Conservation (phyloP, 805 yeast species). For the Candida pini region DNA sequence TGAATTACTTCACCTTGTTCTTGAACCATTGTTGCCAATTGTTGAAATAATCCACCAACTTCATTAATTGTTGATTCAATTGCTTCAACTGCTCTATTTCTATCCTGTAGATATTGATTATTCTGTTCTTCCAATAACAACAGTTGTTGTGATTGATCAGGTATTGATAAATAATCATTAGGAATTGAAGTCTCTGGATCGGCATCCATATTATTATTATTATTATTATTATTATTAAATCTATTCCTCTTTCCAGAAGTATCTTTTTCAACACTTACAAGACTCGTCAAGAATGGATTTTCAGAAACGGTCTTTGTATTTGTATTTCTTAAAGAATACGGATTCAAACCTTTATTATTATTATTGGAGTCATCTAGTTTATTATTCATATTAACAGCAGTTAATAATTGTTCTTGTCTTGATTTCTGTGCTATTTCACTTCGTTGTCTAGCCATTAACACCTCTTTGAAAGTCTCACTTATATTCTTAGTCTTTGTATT, state of each 20-base stretch:
- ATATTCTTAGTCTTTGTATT: conserved; percentile 89
- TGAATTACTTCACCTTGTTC: conserved; percentile 97
- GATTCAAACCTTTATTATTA: conserved; percentile 1
- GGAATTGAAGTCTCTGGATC: conserved; percentile 22
- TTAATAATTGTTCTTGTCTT: conserved; percentile 78
- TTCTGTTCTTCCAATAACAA: conserved; percentile 82
- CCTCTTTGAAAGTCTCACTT: conserved; percentile 85
- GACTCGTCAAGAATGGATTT: conserved; percentile 17
- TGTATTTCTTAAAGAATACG: conserved; percentile 4
- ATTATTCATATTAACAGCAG: conserved; percentile 33
- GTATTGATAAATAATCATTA: conserved; percentile 59
- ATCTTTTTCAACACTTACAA: conserved; percentile 21
- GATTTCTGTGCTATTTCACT: conserved; percentile 75
- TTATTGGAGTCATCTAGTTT: conserved; percentile 14
- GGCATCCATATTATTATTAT: conserved; percentile 11
- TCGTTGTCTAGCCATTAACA: conserved; percentile 81
- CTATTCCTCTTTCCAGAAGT: conserved; percentile 31
- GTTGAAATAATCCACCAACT: conserved; percentile 91
- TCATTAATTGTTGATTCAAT: conserved; percentile 96
- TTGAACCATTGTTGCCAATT: conserved; percentile 93
- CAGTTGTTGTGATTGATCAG: conserved; percentile 80
- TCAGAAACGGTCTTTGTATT: conserved; percentile 1
- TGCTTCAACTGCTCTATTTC: conserved; percentile 89
- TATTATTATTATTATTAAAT: conserved; percentile 19
- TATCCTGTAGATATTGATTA: conserved; percentile 67